Base-by-base conservation (phyloP, 805 yeast genomes). In the Nakazawaea anatomiae region DNA sequence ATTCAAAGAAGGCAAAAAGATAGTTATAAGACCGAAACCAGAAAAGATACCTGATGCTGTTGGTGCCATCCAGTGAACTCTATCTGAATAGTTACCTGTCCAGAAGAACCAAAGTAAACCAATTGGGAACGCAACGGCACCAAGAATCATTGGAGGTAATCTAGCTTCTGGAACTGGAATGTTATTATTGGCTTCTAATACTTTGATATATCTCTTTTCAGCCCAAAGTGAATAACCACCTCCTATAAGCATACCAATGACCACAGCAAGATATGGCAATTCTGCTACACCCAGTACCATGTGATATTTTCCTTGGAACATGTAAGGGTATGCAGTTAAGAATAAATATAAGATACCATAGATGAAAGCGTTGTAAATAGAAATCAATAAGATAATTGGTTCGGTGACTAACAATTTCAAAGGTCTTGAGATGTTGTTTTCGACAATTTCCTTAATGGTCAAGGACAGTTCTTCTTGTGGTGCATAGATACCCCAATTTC, bases 41-140 rank as follows among this genome's bases (percentile, higher is more conserved):
- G 79, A 74, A 25, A 77, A 57, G 8, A 47, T 6, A 12, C 51
- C 49, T 4, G 51, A 46, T 5, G 35, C 39, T 1, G 51, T 25
- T 11, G 47, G 49, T n/a, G 35, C 48, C 5, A 36, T 83, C 92
- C 92, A 90, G 62, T 85, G 96, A 39, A 88, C 79, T 42, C 67
- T 67, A 36, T 83, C 66, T 46, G 79, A 83, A 66, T 83, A 90
- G 55, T 80, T 77, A 62, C 96, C 96, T 8, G 92, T 72, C 96
- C 96, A 90, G 52, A 87, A 80, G 65, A 90, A 74, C 96, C 96
- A 87, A 60, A 89, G 74, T 55, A 89, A 71, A 48, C 96, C 96
- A 48, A 80, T 72, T 31, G 95, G 85, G 71, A 90, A 88, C 7
- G 76, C 62, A 49, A 87, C 56, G 28, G 84, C 82, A 34, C 96